Conservation (phyloP, 805 yeast genomes). For the Candida tammaniensis region DNA sequence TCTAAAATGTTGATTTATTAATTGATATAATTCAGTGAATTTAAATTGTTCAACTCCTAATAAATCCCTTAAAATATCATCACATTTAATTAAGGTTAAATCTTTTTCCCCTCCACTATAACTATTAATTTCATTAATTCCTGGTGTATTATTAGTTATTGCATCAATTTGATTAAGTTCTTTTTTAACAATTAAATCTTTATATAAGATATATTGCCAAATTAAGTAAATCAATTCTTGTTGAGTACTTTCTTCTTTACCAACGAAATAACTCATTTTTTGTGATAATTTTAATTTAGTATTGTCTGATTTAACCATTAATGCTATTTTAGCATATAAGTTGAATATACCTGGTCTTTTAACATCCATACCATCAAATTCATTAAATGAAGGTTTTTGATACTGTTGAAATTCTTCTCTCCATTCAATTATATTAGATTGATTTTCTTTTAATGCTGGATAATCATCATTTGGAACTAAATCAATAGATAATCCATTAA, state of each 20-base stretch:
- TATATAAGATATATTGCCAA: constrained; percentile 77
- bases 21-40: constrained; percentile 70
- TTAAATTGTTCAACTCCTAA: constrained; percentile 53
- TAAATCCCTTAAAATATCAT: constrained; percentile 44
- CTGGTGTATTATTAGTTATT: constrained; percentile 25
- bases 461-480: constrained; percentile 45
- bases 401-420: constrained; percentile 51
- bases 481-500: constrained; percentile 84
- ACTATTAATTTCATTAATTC: constrained; percentile 15
- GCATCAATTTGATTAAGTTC: constrained; percentile 36
- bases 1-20: constrained; percentile 63
- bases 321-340: constrained; percentile 65
- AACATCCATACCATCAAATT: constrained; percentile 86
- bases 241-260: constrained; percentile 75
- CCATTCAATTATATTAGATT: constrained; percentile 75
- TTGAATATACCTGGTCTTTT: constrained; percentile 66
- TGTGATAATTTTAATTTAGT: constrained; percentile 62
- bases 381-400: constrained; percentile 12
- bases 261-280: constrained; percentile 65
- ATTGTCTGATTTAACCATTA: constrained; percentile 65
- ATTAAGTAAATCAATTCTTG: constrained; percentile 78
- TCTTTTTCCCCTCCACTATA: constrained; percentile 25
- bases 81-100: constrained; percentile 36
- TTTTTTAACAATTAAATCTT: constrained; percentile 46
- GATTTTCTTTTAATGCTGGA: constrained; percentile 28